Evolutionary conservation across 768 basidiomycete genomes (phyloP), one percentile per base, ranked within the genome.

Genomic region (Phlebiopsis gigantea): DNA sequence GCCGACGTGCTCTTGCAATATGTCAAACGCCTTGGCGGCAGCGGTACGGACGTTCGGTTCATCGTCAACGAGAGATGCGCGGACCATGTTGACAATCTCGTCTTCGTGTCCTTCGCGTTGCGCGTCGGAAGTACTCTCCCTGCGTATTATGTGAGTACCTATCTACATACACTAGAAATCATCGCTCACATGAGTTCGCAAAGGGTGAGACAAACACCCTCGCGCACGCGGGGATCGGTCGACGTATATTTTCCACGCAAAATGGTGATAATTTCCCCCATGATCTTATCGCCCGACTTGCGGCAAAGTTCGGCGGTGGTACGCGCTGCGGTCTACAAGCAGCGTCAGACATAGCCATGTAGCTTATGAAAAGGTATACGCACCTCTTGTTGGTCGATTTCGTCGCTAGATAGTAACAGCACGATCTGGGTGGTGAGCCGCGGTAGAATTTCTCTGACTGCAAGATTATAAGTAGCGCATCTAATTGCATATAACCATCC

Each of bases 261-360:
- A 53, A 92, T 87, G 2, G 83, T 76, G 61, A 98, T 78, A 50
- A 96, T 85, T 61, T 94, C 94, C 21, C 81, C 84, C 34, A 98
- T 65, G 57, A 96, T 85, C 56, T 87, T 84, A 69, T 98, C 97
- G 15, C 97, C 96, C 63, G 95, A 95, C 71, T 98, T 98, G 69
- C 90, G 87, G 69, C 92, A 97, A 0, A 98, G 71, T 68, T 99
- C 96, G 10, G 83, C 81, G 6, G 90, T 82, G 1, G 94, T 97
- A 39, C 93, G 81, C 15, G 83, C 81, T n/a, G 93, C 93, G 22
- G 89, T 96, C 92, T 95, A 61, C 25, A 34, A 41, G 26, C 10
- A 46, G 39, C 42, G 42, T 58, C 45, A 31, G 24, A 34, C 26
- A 53, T 54, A 31, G 5, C 31, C 22, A 34, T 24, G 21, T n/a